These are phyloP conservation scores for Alternaria consortialis DNA, from an alignment of 2,329 filamentous ascomycete genomes.

Conservation along the genomic window DNA sequence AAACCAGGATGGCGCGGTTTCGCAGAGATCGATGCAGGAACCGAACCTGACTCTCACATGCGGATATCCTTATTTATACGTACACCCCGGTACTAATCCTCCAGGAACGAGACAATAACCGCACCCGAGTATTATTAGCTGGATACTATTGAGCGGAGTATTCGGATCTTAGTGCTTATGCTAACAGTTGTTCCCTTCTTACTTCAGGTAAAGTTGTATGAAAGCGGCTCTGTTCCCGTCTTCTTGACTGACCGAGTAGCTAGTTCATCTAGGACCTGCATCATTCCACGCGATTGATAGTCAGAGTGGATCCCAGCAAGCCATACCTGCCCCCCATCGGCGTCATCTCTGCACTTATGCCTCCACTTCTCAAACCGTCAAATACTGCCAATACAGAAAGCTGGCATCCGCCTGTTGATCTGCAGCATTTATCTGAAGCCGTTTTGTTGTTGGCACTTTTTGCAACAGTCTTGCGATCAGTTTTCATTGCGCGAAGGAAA, in stretches of 20 bases:
- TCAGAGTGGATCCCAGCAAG: slow-evolving; percentile 31
- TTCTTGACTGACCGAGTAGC: slow-evolving; percentile 39
- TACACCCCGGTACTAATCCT: slow-evolving; percentile 42
- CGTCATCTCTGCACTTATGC: slow-evolving; percentile 37
- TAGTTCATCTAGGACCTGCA: slow-evolving; percentile 41
- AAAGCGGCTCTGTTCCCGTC: slow-evolving; percentile 37
- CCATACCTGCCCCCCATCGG: slow-evolving; percentile 17
- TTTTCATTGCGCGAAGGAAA: slow-evolving; percentile 26
- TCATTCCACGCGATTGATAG: slow-evolving; percentile 30
- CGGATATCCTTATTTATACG: slow-evolving; percentile 37
- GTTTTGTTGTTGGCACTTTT: slow-evolving; percentile 31
- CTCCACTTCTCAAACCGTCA: slow-evolving; percentile 37
- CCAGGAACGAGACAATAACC: slow-evolving; percentile 25
- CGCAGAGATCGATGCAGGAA: slow-evolving; percentile 27
- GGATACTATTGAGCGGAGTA: slow-evolving; percentile 35
- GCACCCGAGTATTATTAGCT: slow-evolving; percentile 36
- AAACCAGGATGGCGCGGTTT: slow-evolving; percentile 14
- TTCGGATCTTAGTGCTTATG: slow-evolving; percentile 46
- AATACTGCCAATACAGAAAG: slow-evolving; percentile 23
- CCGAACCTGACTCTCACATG: slow-evolving; percentile 25
- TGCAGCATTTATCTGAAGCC: slow-evolving; percentile 22
- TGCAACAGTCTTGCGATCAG: slow-evolving; percentile 26
- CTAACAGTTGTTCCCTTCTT: slow-evolving; percentile 42
- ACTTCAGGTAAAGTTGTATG: slow-evolving; percentile 44
- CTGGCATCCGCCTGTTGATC: slow-evolving; percentile 9